Base-by-base conservation (phyloP, 345 rosid species). In the Eucalyptus polybractea region DNA sequence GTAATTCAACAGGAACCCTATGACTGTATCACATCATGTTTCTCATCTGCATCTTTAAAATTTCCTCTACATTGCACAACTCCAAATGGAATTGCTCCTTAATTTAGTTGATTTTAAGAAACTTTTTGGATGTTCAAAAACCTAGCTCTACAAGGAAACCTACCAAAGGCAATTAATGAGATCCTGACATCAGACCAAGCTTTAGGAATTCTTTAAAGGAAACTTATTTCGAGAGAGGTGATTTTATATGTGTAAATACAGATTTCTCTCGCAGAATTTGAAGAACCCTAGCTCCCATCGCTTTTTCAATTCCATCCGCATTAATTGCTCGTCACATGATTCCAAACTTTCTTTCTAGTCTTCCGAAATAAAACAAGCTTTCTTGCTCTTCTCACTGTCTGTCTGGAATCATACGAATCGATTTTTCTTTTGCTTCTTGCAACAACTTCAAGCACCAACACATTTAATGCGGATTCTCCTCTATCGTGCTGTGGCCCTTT, bases 281-380 rank as follows among this genome's bases (percentile, higher is more conserved):
- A 83, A 86, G 88, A 92, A 92, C 92, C 93, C 94, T 88, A 92
- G 72, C 89, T 80, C 37, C 90, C 49, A 80, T 87, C 87, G 62
- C 88, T 87, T 81, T 87, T 47, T 24, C 11, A 42, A 87, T 54
- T 80, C 89, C n/a, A 44, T 16, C 33, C 88, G 92, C 95, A 94
- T 94, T 94, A 87, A 94, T 87, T 92, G 92, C 72, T 8, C 91
- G 22, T 93, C 95, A 93, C 94, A 93, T 91, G 95, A 93, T 93
- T 93, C 93, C 92, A 90, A 72, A 62, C 90, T 86, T 88, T 13
- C 40, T 29, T 76, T 87, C 67, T 50, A 87, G 88, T 45, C 87
- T 89, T 81, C 83, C 90, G 56, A 91, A 89, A 88, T 92, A 91
- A 91, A 90, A 93, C 94, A 33, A 93, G 91, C 91, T 86, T 93